A percentile compares a stretch with the other conserved stretches of the same genome.
Conservation (phyloP, 768 basidiomycete genomes). For the Pleurotus pulmonarius region DNA sequence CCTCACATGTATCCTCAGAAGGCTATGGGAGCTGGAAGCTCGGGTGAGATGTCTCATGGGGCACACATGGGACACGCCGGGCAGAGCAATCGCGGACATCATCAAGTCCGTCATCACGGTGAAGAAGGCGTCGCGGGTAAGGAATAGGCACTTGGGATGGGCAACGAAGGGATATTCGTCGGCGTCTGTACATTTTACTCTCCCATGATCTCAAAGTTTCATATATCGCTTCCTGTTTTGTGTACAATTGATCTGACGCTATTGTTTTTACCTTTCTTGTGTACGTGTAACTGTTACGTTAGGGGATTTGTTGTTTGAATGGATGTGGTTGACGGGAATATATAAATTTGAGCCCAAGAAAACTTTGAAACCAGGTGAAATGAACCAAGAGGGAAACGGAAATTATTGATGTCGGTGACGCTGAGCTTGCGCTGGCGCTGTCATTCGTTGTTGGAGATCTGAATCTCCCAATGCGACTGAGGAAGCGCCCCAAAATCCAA, state of each 20-base stretch:
- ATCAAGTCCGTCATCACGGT: background rate
- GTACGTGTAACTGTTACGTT: constrained; percentile 1
- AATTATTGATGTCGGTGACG: background rate
- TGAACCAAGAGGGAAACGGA: background rate
- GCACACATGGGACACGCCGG: background rate
- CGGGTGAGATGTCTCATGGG: constrained; percentile 6
- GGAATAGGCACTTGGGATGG: background rate
- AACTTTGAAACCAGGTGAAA: background rate
- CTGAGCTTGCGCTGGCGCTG: constrained; percentile 1
- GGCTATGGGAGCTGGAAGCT: constrained; percentile 5
- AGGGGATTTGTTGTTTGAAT: background rate
- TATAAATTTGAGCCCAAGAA: too few relatives aligned
- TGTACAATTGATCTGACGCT: background rate
- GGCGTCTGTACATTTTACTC: background rate
- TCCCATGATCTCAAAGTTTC: background rate
- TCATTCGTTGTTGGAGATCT: background rate
- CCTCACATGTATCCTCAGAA: constrained; percentile 10
- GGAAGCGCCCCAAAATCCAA: constrained; percentile 1
- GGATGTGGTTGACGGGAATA: too few relatives aligned
- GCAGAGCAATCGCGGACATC: background rate
- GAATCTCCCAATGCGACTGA: background rate
- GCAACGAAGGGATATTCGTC: too few relatives aligned
- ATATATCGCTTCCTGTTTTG: constrained; percentile 1
- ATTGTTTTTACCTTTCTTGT: background rate
- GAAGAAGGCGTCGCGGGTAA: constrained; percentile 7